phyloP scores from a whole-genome alignment of 1,284 basidiomycete genomes.

The Malassezia furfur region DNA sequence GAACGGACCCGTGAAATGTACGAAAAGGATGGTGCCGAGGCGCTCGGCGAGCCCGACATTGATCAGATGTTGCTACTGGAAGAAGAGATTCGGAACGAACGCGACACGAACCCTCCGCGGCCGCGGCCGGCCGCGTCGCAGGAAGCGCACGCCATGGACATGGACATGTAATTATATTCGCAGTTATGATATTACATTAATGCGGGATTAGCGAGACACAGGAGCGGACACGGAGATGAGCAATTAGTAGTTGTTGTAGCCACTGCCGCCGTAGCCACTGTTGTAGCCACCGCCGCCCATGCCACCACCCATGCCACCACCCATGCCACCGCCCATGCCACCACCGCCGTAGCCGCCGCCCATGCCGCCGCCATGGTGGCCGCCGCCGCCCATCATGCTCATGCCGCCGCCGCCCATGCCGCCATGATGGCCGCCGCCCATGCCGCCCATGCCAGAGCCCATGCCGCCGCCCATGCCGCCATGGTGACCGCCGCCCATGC shows the following conservation, averaged over 20 bases:
- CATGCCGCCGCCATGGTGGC: neutral
- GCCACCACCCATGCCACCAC: slow-evolving; percentile 5
- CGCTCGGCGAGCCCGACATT: slow-evolving; percentile 12
- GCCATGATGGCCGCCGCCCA: neutral
- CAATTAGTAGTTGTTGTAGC: neutral
- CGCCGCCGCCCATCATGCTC: slow-evolving; percentile 7
- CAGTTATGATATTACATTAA: neutral
- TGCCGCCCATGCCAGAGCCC: slow-evolving; percentile 9
- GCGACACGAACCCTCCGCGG: no score
- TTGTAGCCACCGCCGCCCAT: neutral
- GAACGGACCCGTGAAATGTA: neutral
- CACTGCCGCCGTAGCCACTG: neutral
- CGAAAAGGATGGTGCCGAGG: slow-evolving; percentile 1
- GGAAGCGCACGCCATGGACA: neutral
- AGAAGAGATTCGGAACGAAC: slow-evolving; percentile 17
- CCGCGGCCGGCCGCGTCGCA: no score
- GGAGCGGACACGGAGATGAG: no score
- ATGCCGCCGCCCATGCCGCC: slow-evolving; percentile 5
- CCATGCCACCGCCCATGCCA: slow-evolving; percentile 10
- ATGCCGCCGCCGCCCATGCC: slow-evolving; percentile 7
- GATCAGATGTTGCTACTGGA: slow-evolving; percentile 20
- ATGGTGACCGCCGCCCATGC: neutral
- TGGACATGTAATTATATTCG: neutral
- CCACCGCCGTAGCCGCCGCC: slow-evolving; percentile 5
- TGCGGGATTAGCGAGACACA: no score